Percentiles rank a stretch among this genome's conserved stretches.
Conservation (phyloP, 495 filamentous ascomycete genomes). For the Aspergillus nanangensis region DNA sequence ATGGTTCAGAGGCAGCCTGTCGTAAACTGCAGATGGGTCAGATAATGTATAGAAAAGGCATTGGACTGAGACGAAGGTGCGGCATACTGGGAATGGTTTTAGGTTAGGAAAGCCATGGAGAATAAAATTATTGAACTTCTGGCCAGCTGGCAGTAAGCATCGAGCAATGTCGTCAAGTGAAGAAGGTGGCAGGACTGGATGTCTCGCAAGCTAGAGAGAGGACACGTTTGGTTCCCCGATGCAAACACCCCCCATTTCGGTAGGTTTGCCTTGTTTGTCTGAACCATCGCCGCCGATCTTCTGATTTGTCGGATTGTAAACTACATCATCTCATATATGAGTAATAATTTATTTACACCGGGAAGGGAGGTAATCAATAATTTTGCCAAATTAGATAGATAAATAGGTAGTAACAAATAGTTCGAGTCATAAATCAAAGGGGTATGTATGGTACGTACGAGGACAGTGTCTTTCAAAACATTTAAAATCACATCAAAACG, state of each 20-base stretch:
- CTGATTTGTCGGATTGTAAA: too few species aligned
- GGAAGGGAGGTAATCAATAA: too few species aligned
- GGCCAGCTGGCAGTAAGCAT: conserved; percentile 38
- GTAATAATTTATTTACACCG: too few species aligned
- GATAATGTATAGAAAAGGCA: neutral
- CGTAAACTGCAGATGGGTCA: neutral
- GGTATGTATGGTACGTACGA: too few species aligned
- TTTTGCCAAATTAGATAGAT: too few species aligned
- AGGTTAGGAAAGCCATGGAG: conserved; percentile 19
- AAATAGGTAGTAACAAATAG: too few species aligned
- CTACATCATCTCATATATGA: too few species aligned
- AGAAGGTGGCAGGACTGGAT: too few species aligned
- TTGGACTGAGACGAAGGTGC: neutral
- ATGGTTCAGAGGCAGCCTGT: too few species aligned
- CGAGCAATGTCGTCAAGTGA: conserved; percentile 7
- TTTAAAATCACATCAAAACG: too few species aligned
- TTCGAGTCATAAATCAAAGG: too few species aligned
- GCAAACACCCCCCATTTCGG: conserved; percentile 8
- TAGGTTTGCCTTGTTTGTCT: conserved; percentile 17
- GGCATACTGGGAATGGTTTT: conserved; percentile 4
- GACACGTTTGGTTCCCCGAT: conserved; percentile 16
- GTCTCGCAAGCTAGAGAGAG: conserved; percentile 10
- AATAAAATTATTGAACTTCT: conserved; percentile 12
- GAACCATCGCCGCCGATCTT: neutral
- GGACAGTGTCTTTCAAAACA: too few species aligned